Evolutionary conservation across 1,139 yeast genomes (phyloP).

Genomic region (Wickerhamiella pararugosa): DNA sequence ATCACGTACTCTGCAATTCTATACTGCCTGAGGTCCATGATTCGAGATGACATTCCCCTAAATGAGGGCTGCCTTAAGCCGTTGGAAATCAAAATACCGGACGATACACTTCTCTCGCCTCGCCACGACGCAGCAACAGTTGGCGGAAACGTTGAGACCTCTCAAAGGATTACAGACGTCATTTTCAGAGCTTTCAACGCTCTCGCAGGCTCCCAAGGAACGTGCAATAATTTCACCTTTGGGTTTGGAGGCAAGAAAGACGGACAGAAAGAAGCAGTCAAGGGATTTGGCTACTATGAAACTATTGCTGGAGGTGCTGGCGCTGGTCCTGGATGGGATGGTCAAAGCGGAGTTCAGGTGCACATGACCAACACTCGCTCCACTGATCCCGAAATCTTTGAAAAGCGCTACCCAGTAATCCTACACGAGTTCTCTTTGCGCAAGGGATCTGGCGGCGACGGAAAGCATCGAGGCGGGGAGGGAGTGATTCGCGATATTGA

Average conservation of each 20-base stretch:
- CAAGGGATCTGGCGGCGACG: constrained; percentile 42
- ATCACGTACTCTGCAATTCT: constrained; percentile 70
- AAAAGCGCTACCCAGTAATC: constrained; percentile 52
- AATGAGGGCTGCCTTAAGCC: constrained; percentile 77
- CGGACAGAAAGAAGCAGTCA: constrained; percentile 18
- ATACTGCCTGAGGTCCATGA: constrained; percentile 60
- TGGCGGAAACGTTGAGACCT: constrained; percentile 81
- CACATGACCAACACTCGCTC: constrained; percentile 61
- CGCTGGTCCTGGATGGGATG: constrained; percentile 50
- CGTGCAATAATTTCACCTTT: constrained; percentile 60
- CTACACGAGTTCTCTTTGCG: constrained; percentile 41
- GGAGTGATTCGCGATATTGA: constrained; percentile 51
- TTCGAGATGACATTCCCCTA: constrained; percentile 64
- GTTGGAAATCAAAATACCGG: constrained; percentile 47
- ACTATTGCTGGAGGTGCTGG: constrained; percentile 64
- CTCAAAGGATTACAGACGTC: constrained; percentile 72
- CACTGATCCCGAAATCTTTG: constrained; percentile 55
- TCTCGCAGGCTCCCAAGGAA: constrained; percentile 68
- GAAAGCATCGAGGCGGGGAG: constrained; percentile 42
- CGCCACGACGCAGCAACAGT: constrained; percentile 70
- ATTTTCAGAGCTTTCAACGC: constrained; percentile 61
- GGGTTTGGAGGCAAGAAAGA: constrained; percentile 32
- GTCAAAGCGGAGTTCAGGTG: constrained; percentile 49
- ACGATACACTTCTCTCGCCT: constrained; percentile 56
- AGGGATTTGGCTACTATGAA: constrained; percentile 58